These are phyloP conservation scores for Mycena metata DNA, from an alignment of 768 basidiomycete genomes.

Conservation along the genomic window DNA sequence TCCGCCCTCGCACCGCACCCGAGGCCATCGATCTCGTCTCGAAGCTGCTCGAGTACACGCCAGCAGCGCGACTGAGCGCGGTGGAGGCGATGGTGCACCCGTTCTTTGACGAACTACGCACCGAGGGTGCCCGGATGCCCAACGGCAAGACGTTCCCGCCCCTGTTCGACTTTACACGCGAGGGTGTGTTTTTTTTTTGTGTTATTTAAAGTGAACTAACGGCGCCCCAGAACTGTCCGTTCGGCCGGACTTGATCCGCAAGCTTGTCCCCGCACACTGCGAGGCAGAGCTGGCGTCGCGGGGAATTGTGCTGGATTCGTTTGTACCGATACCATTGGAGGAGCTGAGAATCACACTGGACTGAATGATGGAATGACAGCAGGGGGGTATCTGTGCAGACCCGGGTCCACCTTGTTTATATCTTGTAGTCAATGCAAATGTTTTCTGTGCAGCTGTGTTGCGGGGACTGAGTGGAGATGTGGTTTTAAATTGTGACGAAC, in stretches of 20 bases:
- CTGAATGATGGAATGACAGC: conserved; percentile 55
- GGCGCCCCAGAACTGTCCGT: conserved; percentile 86
- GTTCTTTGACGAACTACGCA: conserved; percentile 97
- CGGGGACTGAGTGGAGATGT: too few species aligned
- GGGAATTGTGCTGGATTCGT: conserved; percentile 89
- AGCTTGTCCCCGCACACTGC: conserved; percentile 91
- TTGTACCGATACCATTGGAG: conserved; percentile 98
- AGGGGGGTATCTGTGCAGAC: conserved; percentile 41
- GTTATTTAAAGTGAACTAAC: conserved; percentile 18
- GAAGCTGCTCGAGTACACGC: conserved; percentile 98
- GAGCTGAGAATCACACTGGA: conserved; percentile 95
- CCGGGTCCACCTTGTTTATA: conserved; percentile 40
- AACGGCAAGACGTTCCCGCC: conserved; percentile 97
- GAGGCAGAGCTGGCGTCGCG: conserved; percentile 91
- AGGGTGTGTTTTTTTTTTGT: conserved; percentile 70
- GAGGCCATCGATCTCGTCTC: conserved; percentile 97
- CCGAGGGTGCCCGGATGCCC: conserved; percentile 93
- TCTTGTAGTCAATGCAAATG: conserved; percentile 36
- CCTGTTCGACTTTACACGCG: conserved; percentile 95
- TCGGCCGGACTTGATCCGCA: conserved; percentile 92
- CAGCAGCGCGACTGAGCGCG: conserved; percentile 89
- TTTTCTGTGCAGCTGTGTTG: conserved; percentile 1
- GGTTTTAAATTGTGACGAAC: too few species aligned
- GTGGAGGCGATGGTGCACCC: conserved; percentile 94
- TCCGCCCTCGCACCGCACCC: conserved; percentile 95